Conservation (phyloP, 257 asterid genomes). For the Nicotiana obtusifolia region DNA sequence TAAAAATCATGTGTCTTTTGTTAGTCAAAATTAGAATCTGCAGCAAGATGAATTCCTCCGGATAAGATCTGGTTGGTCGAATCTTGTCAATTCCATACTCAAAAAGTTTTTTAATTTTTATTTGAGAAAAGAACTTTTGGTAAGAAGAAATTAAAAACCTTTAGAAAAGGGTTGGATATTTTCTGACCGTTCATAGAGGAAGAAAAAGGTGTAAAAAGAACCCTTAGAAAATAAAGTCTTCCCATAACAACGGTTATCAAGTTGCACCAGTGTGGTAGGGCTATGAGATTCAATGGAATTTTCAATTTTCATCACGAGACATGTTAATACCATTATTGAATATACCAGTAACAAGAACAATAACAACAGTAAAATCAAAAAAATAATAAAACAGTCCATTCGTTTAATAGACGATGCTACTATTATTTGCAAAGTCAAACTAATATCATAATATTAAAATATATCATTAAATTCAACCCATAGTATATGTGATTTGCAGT, state of each 20-base stretch:
- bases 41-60: not conserved
- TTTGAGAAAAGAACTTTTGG: not conserved
- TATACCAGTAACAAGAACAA: too few species aligned
- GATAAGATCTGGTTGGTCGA: constrained; percentile 13
- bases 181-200: too few species aligned
- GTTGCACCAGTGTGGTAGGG: too few species aligned
- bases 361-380: too few species aligned
- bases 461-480: not conserved
- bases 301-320: too few species aligned
- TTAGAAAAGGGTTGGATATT: too few species aligned
- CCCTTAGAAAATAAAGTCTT: too few species aligned
- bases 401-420: not conserved
- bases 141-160: not conserved
- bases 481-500: not conserved
- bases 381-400: not conserved
- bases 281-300: too few species aligned
- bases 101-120: not conserved
- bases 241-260: too few species aligned
- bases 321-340: too few species aligned
- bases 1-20: not conserved
- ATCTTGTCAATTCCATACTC: not conserved
- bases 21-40: constrained; percentile 14
- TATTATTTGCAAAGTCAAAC: not conserved
- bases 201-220: too few species aligned
- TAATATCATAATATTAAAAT: not conserved